phyloP scores from a whole-genome alignment of 2,329 filamentous ascomycete species.

The Colletotrichum spaethianum region DNA sequence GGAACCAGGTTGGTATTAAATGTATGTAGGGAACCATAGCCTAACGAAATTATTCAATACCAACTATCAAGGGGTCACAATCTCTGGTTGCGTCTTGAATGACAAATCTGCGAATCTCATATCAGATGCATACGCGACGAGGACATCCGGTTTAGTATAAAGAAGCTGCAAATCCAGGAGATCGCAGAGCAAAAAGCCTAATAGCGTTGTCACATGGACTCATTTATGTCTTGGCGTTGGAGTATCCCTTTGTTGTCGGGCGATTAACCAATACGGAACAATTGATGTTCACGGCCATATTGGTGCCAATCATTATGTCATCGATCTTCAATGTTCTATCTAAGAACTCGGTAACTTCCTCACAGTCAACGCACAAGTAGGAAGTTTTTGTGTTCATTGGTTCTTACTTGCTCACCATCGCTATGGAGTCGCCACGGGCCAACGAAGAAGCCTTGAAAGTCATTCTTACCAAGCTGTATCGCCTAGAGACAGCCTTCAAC shows the following conservation, averaged over 20 bases:
- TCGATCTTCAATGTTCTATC: accelerated
- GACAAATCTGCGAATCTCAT: not conserved
- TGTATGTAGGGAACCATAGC: no score
- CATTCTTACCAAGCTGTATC: slow-evolving; percentile 28
- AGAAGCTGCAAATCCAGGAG: not conserved
- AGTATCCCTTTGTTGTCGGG: not conserved
- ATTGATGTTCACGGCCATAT: no score
- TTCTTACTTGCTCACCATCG: not conserved
- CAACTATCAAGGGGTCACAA: no score
- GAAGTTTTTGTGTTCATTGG: not conserved
- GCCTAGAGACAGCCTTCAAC: slow-evolving; percentile 22
- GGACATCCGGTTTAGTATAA: not conserved
- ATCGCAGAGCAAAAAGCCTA: not conserved
- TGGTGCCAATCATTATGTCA: not conserved
- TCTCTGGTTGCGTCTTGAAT: not conserved
- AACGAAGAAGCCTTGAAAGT: slow-evolving; percentile 34
- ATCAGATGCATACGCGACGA: not conserved
- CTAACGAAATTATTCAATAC: no score
- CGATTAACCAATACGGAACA: not conserved
- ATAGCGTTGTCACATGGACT: not conserved
- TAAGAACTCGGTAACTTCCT: not conserved
- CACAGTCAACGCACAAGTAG: not conserved
- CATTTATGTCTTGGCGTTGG: not conserved
- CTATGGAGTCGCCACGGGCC: slow-evolving; percentile 14
- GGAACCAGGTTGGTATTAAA: no score